Evolutionary conservation across 768 basidiomycete species (phyloP), one percentile per base, ranked within the genome.

Genomic region (Lyophyllum atratum): DNA sequence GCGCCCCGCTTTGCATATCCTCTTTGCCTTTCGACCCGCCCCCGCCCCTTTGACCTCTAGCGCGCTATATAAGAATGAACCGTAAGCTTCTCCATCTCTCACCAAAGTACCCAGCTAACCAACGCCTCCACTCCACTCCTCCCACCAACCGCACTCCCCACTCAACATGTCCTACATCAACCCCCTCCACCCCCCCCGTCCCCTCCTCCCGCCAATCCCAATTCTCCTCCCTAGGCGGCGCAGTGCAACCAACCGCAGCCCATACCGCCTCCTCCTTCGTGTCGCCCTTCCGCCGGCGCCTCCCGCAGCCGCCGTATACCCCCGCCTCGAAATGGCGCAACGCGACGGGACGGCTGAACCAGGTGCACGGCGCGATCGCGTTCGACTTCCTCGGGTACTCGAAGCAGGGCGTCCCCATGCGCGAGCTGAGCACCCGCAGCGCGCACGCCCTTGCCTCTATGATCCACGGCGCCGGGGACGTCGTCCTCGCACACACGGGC

Each of bases 381-480:
- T 82, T 83, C 53, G 79, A 82, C 59, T 63, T 73, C 50, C 64
- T 72, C n/a, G 81, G 79, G 2, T 72, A 76, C 24, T 61, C 66
- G 3, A 66, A 66, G 15, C 75, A 79, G 21, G 81, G 81, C 1
- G 70, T 83, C 22, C 71, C 75, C 4, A 79, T 83, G 77, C 72
- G 73, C 34, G 79, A 82, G 48, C 65, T 83, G 22, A 65, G 66
- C 44, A 66, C 70, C 8, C 71, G 79, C 26, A 72, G 78, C 21
- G 62, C 66, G 12, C 58, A 66, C 42, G 73, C 73, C 6, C 33
- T 78, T 14, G 68, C 68, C 3, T 65, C 69, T 21, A 74, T 79
- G 70, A 70, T 82, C 5, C 66, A 70, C 9, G 74, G 75, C 11
- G 74, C 74, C 12, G 68, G 58, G 4, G 82, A 83, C 37, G 64